phyloP scores from a whole-genome alignment of 2,329 filamentous ascomycete species.

The Lasiodiplodia citricola region DNA sequence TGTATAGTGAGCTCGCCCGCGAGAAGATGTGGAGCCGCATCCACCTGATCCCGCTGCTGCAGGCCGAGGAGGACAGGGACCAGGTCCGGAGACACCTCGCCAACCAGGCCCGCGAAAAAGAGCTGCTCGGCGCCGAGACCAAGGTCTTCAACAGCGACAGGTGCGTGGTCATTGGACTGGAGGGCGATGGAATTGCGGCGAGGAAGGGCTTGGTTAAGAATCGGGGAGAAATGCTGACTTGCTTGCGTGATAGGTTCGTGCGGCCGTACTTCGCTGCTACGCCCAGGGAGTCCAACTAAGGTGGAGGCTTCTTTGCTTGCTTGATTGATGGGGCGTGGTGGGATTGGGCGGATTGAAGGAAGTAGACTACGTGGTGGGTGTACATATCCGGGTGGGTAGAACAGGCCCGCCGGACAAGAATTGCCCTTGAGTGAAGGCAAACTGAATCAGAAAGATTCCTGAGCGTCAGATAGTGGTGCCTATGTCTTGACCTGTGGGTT shows the following conservation, averaged over 20 bases:
- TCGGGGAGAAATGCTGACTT: neutral
- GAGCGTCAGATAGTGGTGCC: neutral
- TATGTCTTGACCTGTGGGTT: neutral
- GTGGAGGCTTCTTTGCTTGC: neutral
- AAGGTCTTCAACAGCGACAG: slow-evolving; percentile 88
- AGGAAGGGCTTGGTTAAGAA: too few relatives aligned
- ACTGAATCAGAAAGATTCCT: neutral
- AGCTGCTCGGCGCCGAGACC: slow-evolving; percentile 80
- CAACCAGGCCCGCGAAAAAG: slow-evolving; percentile 87
- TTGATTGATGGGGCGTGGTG: neutral
- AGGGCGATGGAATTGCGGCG: neutral
- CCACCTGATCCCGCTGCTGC: slow-evolving; percentile 88
- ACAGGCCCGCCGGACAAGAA: neutral
- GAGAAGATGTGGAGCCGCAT: slow-evolving; percentile 99
- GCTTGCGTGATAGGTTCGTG: slow-evolving; percentile 54
- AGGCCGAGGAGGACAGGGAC: slow-evolving; percentile 96
- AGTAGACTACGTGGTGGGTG: neutral
- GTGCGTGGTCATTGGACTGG: slow-evolving; percentile 57
- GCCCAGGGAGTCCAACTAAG: slow-evolving; percentile 68
- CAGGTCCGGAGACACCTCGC: slow-evolving; percentile 86
- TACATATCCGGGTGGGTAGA: slow-evolving; percentile 16
- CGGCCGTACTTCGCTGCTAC: slow-evolving; percentile 79
- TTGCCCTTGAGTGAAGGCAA: neutral
- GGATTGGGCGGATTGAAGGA: neutral
- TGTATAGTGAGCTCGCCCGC: slow-evolving; percentile 79